Conservation (phyloP, 768 basidiomycete species). For the Calvatia gigantea region DNA sequence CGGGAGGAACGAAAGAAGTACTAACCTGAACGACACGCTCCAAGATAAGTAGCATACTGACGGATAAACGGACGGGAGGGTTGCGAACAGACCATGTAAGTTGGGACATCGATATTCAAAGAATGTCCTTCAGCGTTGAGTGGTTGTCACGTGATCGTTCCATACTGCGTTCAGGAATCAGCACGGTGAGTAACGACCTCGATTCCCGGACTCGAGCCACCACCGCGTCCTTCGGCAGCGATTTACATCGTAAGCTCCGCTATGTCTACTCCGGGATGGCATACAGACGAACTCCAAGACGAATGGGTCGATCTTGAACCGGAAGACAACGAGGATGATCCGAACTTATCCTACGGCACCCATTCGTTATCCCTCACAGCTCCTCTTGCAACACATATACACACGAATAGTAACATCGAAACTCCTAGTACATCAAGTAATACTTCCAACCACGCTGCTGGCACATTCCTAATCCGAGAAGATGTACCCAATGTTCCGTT, state of each 20-base stretch:
- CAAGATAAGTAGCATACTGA: no score
- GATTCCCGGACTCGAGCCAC: no score
- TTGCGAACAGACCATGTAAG: no score
- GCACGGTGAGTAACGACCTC: not conserved
- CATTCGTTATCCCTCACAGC: conserved; percentile 59
- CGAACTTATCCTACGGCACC: conserved; percentile 42
- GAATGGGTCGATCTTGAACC: conserved; percentile 79
- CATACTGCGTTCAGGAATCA: not conserved
- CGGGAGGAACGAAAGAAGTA: no score
- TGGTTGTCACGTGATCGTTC: conserved; percentile 1
- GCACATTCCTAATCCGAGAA: conserved; percentile 76
- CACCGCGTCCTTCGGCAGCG: conserved; percentile 13
- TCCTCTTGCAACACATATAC: conserved; percentile 51
- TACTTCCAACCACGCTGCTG: conserved; percentile 35
- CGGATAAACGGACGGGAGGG: no score
- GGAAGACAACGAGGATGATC: conserved; percentile 35
- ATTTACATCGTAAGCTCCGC: conserved; percentile 23
- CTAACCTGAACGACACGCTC: no score
- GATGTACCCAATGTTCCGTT: conserved; percentile 55
- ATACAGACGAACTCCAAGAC: conserved; percentile 86
- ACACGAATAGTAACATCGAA: conserved; percentile 38
- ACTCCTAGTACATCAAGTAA: conserved; percentile 22
- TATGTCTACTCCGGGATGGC: conserved; percentile 60
- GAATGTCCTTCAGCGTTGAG: not conserved
- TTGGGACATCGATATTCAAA: no score